Evolutionary conservation across 345 rosid genomes (phyloP), one percentile per base, ranked within the genome.

Genomic region (Sapria himalayana): DNA sequence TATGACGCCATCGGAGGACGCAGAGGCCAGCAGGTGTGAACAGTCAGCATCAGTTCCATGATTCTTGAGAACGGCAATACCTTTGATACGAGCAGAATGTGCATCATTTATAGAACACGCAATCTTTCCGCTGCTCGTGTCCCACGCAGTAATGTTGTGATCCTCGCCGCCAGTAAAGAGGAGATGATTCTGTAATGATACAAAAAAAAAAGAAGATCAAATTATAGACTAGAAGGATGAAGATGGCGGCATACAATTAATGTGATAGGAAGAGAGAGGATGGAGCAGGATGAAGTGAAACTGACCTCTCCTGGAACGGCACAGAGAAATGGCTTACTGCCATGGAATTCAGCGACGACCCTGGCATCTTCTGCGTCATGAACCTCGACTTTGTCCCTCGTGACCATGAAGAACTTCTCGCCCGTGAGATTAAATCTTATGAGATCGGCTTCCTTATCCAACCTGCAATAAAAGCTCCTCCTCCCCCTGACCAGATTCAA

Each of bases 81-180:
- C 95, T 62, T 89, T 89, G 39, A 89, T 65, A 27, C 99, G 93
- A 43, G 78, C 49, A 46, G 76, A 45, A 54, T 89, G 95, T 13
- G 93, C 98, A 45, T 61, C 77, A 40, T 71, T 74, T 25, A 84
- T 72, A 50, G 64, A 64, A 49, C 66, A 77, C 38, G 93, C 92
- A 53, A 68, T 58, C 62, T 69, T 82, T 35, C 98, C 95, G 2
- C 75, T 62, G 37, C 67, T 72, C 6, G 71, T 73, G 51, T 89
- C 95, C 98, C 98, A 89, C 25, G 84, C 92, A 16, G 92, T 79
- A 29, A 89, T 62, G 41, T 59, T 63, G 10, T 78, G 63, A 54
- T 71, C 92, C 73, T 89, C 98, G 27, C 95, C 98, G 52, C 75
- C 93, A 51, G 86, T 70, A 45, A 67, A 73, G 27, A 89, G 62